phyloP scores from a whole-genome alignment of 2,329 filamentous ascomycete genomes.

The Periconia digitata region DNA sequence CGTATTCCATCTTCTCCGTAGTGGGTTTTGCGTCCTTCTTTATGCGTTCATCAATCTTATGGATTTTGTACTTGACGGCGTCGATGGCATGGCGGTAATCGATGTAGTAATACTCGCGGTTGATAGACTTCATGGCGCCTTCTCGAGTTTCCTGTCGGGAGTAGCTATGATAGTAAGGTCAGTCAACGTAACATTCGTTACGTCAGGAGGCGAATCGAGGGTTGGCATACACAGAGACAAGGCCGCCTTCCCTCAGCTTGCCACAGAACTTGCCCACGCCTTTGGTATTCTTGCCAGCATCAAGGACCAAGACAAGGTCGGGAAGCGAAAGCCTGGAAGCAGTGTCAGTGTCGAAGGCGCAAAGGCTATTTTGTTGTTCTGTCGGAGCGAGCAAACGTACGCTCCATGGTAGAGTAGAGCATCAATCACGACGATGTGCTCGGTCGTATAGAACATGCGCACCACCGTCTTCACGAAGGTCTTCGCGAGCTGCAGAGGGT shows the following conservation, averaged over 20 bases:
- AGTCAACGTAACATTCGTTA: slow-evolving; percentile 15
- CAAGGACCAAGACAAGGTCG: slow-evolving; percentile 81
- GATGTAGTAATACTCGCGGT: slow-evolving; percentile 94
- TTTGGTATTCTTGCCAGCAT: slow-evolving; percentile 77
- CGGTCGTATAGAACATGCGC: slow-evolving; percentile 83
- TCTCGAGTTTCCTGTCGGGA: slow-evolving; percentile 76
- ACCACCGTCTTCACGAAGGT: slow-evolving; percentile 83
- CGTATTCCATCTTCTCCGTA: slow-evolving; percentile 85
- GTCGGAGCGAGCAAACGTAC: too few relatives aligned
- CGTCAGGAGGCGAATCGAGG: neutral
- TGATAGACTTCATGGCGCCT: slow-evolving; percentile 78
- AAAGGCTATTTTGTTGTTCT: neutral
- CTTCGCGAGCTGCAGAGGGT: slow-evolving; percentile 66
- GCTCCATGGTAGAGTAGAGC: slow-evolving; percentile 75
- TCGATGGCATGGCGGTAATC: slow-evolving; percentile 94
- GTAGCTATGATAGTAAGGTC: slow-evolving; percentile 51
- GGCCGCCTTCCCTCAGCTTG: slow-evolving; percentile 80
- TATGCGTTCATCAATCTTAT: slow-evolving; percentile 83
- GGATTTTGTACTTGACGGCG: slow-evolving; percentile 92
- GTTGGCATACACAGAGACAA: slow-evolving; percentile 71
- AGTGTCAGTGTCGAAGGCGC: neutral
- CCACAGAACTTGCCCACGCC: slow-evolving; percentile 88
- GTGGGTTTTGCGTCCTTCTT: slow-evolving; percentile 80
- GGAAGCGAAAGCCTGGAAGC: slow-evolving; percentile 71
- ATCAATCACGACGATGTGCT: slow-evolving; percentile 80